phyloP scores from a whole-genome alignment of 495 filamentous ascomycete species.

The Lichenothelia convexa region DNA sequence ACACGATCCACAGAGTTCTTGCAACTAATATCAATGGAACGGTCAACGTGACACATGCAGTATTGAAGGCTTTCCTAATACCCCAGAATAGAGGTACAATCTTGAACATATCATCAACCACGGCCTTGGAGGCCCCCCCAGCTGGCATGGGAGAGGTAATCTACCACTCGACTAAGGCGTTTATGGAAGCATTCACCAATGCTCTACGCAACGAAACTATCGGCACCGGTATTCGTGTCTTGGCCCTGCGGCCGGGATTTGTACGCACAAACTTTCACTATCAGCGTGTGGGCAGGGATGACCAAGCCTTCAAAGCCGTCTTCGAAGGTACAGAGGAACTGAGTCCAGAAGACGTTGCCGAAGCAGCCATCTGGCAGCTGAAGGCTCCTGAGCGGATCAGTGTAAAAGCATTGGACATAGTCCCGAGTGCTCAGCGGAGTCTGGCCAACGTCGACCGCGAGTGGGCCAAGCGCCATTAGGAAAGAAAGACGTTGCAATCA shows the following conservation, averaged over 20 bases:
- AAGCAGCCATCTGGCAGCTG: constrained; percentile 20
- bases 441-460: constrained; percentile 8
- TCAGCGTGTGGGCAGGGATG: constrained; percentile 19
- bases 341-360: constrained; percentile 18
- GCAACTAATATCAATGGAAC: constrained; percentile 22
- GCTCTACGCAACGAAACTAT: constrained; percentile 20
- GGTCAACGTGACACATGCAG: constrained; percentile 19
- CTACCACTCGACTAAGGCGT: constrained; percentile 25
- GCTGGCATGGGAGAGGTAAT: constrained; percentile 23
- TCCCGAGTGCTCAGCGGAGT: constrained; percentile 13
- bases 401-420: constrained; percentile 23
- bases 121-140: constrained; percentile 21
- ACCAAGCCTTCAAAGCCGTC: constrained; percentile 17
- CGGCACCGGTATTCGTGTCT: constrained; percentile 21
- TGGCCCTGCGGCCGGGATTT: constrained; percentile 21
- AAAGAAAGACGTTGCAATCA: no score
- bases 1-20: no score
- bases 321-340: constrained; percentile 20
- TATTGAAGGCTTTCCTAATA: constrained; percentile 19
- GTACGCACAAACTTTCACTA: constrained; percentile 25
- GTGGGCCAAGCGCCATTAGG: constrained; percentile 4
- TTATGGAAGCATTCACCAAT: constrained; percentile 24
- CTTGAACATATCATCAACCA: constrained; percentile 22
- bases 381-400: constrained; percentile 13
- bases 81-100: constrained; percentile 18